These are phyloP conservation scores for Hymenoscyphus salicellus DNA, from an alignment of 2,329 filamentous ascomycete species.

Conservation along the genomic window DNA sequence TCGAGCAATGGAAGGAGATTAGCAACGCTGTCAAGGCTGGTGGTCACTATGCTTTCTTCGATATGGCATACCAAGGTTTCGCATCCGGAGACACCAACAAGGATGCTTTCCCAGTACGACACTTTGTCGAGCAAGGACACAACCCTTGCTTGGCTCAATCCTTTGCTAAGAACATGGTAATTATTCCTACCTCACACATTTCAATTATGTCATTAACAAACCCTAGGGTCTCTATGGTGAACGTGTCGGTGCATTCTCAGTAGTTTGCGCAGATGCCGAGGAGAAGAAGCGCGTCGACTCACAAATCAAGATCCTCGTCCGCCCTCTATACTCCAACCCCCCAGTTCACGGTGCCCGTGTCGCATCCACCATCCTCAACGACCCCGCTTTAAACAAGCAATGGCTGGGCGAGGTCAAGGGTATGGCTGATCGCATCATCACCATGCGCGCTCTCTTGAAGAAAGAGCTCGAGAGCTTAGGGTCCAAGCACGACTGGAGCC, in stretches of 20 bases:
- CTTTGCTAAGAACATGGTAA: slow-evolving; percentile 98
- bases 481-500: slow-evolving; percentile 96
- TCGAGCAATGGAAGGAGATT: slow-evolving; percentile 90
- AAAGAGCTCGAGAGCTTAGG: slow-evolving; percentile 92
- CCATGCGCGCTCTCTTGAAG: slow-evolving; percentile 92
- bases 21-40: slow-evolving; percentile 80
- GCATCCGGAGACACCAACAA: slow-evolving; percentile 87
- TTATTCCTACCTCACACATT: slow-evolving; percentile 21
- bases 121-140: slow-evolving; percentile 93
- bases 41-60: slow-evolving; percentile 93
- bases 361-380: slow-evolving; percentile 86
- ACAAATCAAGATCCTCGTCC: slow-evolving; percentile 96
- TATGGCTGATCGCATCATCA: slow-evolving; percentile 99
- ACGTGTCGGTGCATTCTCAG: slow-evolving; percentile 93
- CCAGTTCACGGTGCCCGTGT: slow-evolving; percentile 95
- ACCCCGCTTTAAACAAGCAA: slow-evolving; percentile 79
- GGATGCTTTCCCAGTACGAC: slow-evolving; percentile 88
- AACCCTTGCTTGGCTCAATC: slow-evolving; percentile 85
- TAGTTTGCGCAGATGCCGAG: slow-evolving; percentile 78
- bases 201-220: background rate
- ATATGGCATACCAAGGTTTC: slow-evolving; percentile 99
- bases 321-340: slow-evolving; percentile 96
- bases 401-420: slow-evolving; percentile 96
- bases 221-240: slow-evolving; percentile 89
- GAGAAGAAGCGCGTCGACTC: slow-evolving; percentile 96